Evolutionary conservation across 805 yeast species (phyloP).

Genomic region (Hanseniaspora jakobsenii): DNA sequence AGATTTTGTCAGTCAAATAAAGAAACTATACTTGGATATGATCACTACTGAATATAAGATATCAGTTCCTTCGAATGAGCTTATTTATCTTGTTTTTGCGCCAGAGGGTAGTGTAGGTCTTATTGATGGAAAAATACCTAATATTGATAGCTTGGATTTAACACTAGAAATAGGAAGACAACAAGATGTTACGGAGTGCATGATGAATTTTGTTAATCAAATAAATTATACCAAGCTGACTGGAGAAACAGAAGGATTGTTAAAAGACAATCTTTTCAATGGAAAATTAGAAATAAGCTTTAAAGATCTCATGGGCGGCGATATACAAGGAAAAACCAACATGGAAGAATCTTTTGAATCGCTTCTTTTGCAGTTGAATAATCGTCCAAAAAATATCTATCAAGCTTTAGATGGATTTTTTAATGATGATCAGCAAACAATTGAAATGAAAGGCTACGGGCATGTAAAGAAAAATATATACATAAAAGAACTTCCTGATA

Average conservation of each 20-base stretch:
- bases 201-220: slow-evolving; percentile 84
- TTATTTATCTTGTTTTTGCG: slow-evolving; percentile 78
- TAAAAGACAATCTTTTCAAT: slow-evolving; percentile 68
- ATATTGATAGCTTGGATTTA: slow-evolving; percentile 52
- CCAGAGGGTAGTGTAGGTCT: slow-evolving; percentile 28
- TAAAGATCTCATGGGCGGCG: slow-evolving; percentile 34
- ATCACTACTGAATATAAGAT: slow-evolving; percentile 49
- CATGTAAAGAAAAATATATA: slow-evolving; percentile 62
- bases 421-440: slow-evolving; percentile 48
- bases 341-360: slow-evolving; percentile 69
- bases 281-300: slow-evolving; percentile 77
- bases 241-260: slow-evolving; percentile 59
- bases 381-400: slow-evolving; percentile 77
- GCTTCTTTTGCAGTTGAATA: slow-evolving; percentile 72
- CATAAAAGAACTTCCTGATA: slow-evolving; percentile 59
- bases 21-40: slow-evolving; percentile 58
- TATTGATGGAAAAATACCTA: slow-evolving; percentile 10
- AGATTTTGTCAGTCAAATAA: slow-evolving; percentile 65
- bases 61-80: slow-evolving; percentile 68
- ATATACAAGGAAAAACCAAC: slow-evolving; percentile 23
- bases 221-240: slow-evolving; percentile 71
- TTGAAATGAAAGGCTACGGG: slow-evolving; percentile 57
- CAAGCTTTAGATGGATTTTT: slow-evolving; percentile 83
- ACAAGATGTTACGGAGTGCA: slow-evolving; percentile 96
- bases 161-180: slow-evolving; percentile 78